Percentiles rank a stretch among this genome's conserved stretches.
Conservation (phyloP, 495 filamentous ascomycete species). For the Tuber umbilicatum region DNA sequence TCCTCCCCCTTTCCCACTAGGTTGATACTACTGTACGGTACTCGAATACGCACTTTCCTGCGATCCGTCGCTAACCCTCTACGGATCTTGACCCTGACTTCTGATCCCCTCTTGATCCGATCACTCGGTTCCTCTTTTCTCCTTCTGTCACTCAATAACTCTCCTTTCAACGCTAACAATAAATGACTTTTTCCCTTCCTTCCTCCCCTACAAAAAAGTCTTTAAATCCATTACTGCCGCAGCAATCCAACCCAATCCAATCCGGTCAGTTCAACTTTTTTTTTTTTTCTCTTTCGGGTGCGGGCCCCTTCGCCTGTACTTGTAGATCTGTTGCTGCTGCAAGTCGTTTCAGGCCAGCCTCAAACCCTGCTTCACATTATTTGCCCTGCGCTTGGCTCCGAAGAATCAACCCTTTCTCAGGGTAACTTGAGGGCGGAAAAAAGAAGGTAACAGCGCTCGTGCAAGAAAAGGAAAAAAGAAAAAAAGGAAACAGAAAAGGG, state of each 20-base stretch:
- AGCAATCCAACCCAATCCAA: background rate
- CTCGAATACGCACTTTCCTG: background rate
- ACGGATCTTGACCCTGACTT: background rate
- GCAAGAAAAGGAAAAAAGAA: background rate
- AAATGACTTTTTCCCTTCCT: background rate
- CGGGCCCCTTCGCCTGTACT: background rate
- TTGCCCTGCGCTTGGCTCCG: constrained; percentile 3
- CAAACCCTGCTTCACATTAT: constrained; percentile 4
- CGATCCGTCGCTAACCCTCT: constrained; percentile 2
- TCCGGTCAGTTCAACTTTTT: background rate
- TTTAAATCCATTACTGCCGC: background rate
- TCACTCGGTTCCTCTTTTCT: background rate
- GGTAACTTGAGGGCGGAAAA: background rate
- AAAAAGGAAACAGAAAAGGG: background rate
- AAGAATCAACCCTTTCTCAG: constrained; percentile 1
- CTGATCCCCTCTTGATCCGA: background rate
- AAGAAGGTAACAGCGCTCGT: background rate
- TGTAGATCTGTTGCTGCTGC: constrained; percentile 1
- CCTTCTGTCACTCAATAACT: background rate
- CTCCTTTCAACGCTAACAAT: background rate
- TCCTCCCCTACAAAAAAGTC: background rate
- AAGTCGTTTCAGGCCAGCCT: constrained; percentile 3
- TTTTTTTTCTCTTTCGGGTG: background rate
- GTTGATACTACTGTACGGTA: background rate
- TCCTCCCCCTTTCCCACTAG: background rate